A percentile compares a stretch with the other conserved stretches of the same genome.
Conservation (phyloP, 2,329 filamentous ascomycete genomes). For the Ramularia endophylla region DNA sequence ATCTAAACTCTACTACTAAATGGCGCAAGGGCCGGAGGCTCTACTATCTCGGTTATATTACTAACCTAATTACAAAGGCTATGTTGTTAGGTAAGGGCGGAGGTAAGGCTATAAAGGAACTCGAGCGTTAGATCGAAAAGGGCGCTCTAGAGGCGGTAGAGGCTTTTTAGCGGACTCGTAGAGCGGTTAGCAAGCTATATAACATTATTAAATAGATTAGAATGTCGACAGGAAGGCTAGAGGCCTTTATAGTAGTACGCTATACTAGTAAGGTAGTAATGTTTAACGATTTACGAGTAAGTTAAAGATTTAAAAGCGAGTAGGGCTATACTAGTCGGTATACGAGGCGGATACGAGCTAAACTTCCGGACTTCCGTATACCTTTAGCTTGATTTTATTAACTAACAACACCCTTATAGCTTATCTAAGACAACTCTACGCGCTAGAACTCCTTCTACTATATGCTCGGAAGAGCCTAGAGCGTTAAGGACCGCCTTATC, state of each 20-base stretch:
- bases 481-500: too few relatives aligned
- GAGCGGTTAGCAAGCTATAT: conserved; percentile 2
- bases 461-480: too few relatives aligned
- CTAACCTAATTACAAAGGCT: conserved; percentile 3
- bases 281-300: conserved; percentile 5
- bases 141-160: conserved; percentile 3
- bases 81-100: conserved; percentile 4
- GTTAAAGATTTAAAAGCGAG: too few relatives aligned
- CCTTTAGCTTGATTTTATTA: too few relatives aligned
- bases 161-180: conserved; percentile 3
- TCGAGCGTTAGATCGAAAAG: too few relatives aligned
- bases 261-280: neutral
- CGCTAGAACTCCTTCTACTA: too few relatives aligned
- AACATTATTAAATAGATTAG: conserved; percentile 5
- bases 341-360: too few relatives aligned
- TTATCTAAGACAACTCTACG: too few relatives aligned
- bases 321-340: too few relatives aligned
- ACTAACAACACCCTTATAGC: too few relatives aligned
- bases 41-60: conserved; percentile 4
- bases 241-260: conserved; percentile 1
- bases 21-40: neutral
- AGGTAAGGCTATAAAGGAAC: conserved; percentile 2
- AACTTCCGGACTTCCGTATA: too few relatives aligned
- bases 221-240: neutral
- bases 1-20: conserved; percentile 2